A percentile compares a stretch with the other conserved stretches of the same genome.
Conservation (phyloP, 83 land plant genomes). For the Diphasiastrum complanatum region DNA sequence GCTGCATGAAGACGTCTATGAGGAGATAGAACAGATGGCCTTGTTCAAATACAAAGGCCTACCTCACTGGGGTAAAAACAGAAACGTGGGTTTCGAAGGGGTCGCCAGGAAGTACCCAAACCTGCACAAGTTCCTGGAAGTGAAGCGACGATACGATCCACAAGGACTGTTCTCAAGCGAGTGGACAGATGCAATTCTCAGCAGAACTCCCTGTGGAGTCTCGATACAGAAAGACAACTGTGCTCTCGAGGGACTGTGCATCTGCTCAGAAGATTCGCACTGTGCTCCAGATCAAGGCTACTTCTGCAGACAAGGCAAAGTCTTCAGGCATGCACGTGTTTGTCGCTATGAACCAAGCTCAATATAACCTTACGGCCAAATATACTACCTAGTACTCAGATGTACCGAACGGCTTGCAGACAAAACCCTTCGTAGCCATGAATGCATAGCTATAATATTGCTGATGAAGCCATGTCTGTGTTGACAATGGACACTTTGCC, state of each 20-base stretch:
- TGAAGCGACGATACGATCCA: slow-evolving; percentile 36
- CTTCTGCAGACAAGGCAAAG: slow-evolving; percentile 47
- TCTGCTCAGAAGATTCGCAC: slow-evolving; percentile 61
- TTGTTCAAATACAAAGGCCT: slow-evolving; percentile 46
- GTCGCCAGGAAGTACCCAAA: slow-evolving; percentile 32
- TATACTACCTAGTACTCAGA: too few relatives aligned
- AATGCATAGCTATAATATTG: too few relatives aligned
- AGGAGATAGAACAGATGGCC: slow-evolving; percentile 72
- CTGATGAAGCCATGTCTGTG: too few relatives aligned
- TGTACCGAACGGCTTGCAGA: too few relatives aligned
- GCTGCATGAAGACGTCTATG: slow-evolving; percentile 49
- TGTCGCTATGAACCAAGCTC: slow-evolving; percentile 44
- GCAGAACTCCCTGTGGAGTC: slow-evolving; percentile 2
- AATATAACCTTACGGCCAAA: too few relatives aligned
- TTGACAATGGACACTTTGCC: too few relatives aligned
- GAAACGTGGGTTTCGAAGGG: slow-evolving; percentile 37
- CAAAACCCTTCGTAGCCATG: too few relatives aligned
- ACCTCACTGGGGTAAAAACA: slow-evolving; percentile 78
- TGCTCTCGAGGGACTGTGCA: slow-evolving; percentile 61
- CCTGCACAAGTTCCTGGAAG: slow-evolving; percentile 31
- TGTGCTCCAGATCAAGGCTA: slow-evolving; percentile 54
- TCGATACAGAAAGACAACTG: slow-evolving; percentile 32
- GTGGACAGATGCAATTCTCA: slow-evolving; percentile 46
- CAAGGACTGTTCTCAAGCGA: slow-evolving; percentile 39
- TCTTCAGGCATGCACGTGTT: slow-evolving; percentile 50